Percentiles rank a stretch among this genome's conserved stretches.
These are phyloP conservation scores for Ceratocystis variospora DNA, from an alignment of 2,329 filamentous ascomycete species.

Conservation along the genomic window DNA sequence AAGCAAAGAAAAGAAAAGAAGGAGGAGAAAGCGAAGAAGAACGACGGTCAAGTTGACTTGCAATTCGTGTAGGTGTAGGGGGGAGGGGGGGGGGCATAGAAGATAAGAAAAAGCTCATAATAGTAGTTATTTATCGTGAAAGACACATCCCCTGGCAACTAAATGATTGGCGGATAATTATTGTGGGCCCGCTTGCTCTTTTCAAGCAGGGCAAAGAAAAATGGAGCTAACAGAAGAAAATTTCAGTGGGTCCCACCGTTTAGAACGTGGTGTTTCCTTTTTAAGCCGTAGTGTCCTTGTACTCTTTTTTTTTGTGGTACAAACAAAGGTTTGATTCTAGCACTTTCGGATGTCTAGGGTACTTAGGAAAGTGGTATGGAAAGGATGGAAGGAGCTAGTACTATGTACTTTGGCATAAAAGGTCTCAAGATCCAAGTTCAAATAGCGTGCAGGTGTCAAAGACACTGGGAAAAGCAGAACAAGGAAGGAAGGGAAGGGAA, in stretches of 20 bases:
- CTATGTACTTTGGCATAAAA: neutral
- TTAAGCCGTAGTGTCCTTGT: neutral
- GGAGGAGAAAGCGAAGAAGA: no score
- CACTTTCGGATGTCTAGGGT: neutral
- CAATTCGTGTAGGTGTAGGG: no score
- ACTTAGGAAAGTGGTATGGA: neutral
- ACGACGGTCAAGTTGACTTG: no score
- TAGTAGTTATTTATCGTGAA: no score
- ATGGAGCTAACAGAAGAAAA: slow-evolving; percentile 1
- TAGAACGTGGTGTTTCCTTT: neutral
- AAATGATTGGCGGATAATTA: slow-evolving; percentile 1
- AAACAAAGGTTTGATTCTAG: no score
- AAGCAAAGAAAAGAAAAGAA: neutral
- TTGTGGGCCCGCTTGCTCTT: neutral
- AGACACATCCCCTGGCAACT: neutral
- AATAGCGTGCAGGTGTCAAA: neutral
- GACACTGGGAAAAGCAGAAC: neutral
- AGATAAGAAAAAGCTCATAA: no score
- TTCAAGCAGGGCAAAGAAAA: neutral
- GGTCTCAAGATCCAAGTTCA: neutral
- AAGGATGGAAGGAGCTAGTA: neutral
- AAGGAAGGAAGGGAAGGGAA: neutral
- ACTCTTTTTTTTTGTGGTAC: neutral
- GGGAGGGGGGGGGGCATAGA: no score
- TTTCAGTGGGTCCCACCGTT: neutral